These are phyloP conservation scores for Jatropha curcas DNA, from an alignment of 345 rosid species.

Conservation along the genomic window DNA sequence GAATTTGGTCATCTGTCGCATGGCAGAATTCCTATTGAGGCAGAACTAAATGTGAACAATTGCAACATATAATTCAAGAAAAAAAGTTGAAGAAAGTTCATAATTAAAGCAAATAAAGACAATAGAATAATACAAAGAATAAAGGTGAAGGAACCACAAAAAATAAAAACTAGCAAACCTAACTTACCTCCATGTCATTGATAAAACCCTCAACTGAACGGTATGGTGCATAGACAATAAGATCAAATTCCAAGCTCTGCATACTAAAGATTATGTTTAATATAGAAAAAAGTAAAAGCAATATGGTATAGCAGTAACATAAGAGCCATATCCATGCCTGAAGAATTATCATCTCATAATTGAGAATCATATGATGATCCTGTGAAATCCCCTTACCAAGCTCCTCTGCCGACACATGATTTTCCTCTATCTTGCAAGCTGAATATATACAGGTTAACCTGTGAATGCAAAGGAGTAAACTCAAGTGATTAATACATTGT, in stretches of 20 bases:
- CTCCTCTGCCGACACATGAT: constrained; percentile 99
- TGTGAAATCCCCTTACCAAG: constrained; percentile 96
- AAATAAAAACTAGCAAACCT: constrained; percentile 11
- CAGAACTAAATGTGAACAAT: constrained; percentile 22
- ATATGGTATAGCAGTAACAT: constrained; percentile 12
- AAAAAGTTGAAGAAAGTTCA: background rate
- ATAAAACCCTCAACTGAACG: constrained; percentile 92
- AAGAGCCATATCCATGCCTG: constrained; percentile 58
- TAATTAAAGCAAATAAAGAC: background rate
- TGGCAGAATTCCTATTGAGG: constrained; percentile 56
- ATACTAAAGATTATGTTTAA: constrained; percentile 22
- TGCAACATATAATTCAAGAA: constrained; percentile 11
- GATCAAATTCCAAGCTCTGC: constrained; percentile 97
- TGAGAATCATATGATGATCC: constrained; percentile 97
- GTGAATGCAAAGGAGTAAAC: constrained; percentile 28
- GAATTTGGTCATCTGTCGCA: constrained; percentile 54
- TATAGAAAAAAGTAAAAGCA: constrained; percentile 5
- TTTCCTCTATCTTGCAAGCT: constrained; percentile 97
- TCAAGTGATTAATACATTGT: background rate
- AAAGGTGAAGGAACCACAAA: background rate
- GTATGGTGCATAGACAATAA: constrained; percentile 91
- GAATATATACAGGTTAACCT: constrained; percentile 98
- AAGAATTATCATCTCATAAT: constrained; percentile 93
- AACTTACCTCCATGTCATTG: constrained; percentile 65
- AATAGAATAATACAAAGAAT: background rate